Evolutionary conservation across 257 asterid genomes (phyloP).

Genomic region (Solanum dulcamara): DNA sequence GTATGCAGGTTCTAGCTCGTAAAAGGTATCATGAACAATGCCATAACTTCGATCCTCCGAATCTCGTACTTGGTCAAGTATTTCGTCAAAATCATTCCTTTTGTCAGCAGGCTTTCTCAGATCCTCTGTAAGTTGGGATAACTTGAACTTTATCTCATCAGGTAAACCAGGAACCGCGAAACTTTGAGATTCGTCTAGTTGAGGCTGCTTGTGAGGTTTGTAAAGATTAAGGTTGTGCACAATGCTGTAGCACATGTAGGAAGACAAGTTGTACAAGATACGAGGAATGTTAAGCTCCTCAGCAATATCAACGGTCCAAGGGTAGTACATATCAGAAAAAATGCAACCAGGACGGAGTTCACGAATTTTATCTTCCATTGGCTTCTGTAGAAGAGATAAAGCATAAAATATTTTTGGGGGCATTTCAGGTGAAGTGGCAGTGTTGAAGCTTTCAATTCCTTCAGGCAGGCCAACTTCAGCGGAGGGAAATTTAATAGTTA

Average conservation of each 20-base stretch:
- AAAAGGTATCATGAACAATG: background rate
- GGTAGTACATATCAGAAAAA: background rate
- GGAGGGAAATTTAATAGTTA: background rate
- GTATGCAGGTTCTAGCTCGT: background rate
- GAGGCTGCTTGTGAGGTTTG: background rate
- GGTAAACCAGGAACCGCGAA: background rate
- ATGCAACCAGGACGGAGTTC: background rate
- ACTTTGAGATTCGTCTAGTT: background rate
- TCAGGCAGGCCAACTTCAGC: background rate
- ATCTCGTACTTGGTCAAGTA: background rate
- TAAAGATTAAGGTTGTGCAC: background rate
- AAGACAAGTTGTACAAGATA: background rate
- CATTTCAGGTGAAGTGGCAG: background rate
- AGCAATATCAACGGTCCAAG: background rate
- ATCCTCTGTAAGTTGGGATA: background rate
- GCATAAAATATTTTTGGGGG: background rate
- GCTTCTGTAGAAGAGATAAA: background rate
- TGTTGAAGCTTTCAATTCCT: background rate
- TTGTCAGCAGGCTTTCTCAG: background rate
- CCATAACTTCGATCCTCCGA: background rate
- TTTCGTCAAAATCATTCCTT: background rate
- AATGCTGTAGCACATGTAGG: background rate
- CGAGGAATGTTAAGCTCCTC: background rate
- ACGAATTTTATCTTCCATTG: background rate
- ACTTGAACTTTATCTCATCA: background rate